phyloP scores from a whole-genome alignment of 2,329 filamentous ascomycete species.

The Ophiostoma angusticollis region DNA sequence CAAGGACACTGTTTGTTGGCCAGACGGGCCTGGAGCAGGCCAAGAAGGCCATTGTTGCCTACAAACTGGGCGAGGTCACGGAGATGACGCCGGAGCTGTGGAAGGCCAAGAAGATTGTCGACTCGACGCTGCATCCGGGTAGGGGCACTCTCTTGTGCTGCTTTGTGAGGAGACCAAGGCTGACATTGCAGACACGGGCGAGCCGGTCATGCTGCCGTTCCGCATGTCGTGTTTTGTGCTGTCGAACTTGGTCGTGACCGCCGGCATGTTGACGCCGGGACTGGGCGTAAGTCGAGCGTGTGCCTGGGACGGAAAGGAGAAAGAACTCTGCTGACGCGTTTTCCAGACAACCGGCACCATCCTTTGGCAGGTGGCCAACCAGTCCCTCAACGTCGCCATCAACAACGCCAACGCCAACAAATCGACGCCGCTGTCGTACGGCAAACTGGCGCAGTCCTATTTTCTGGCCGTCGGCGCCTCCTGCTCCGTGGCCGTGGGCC shows the following conservation, averaged over 20 bases:
- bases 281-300: slow-evolving; percentile 41
- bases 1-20: slow-evolving; percentile 76
- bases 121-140: slow-evolving; percentile 93
- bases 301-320: neutral
- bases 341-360: slow-evolving; percentile 65
- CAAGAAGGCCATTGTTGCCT: slow-evolving; percentile 66
- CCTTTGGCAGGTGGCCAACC: slow-evolving; percentile 90
- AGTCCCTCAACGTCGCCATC: slow-evolving; percentile 95
- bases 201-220: slow-evolving; percentile 86
- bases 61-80: slow-evolving; percentile 70
- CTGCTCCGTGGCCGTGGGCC: slow-evolving; percentile 82
- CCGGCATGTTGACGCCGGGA: slow-evolving; percentile 89
- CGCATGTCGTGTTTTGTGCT: slow-evolving; percentile 95
- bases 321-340: slow-evolving; percentile 41
- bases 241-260: slow-evolving; percentile 88
- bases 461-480: slow-evolving; percentile 82
- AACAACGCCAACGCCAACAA: slow-evolving; percentile 98
- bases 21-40: slow-evolving; percentile 68
- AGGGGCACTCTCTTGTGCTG: slow-evolving; percentile 20
- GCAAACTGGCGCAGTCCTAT: slow-evolving; percentile 79
- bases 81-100: slow-evolving; percentile 85
- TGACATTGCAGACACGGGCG: slow-evolving; percentile 62
- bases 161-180: too few relatives aligned
- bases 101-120: slow-evolving; percentile 92
- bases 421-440: slow-evolving; percentile 71